These are phyloP conservation scores for Jackrogersella minutella DNA, from an alignment of 495 filamentous ascomycete species.

Conservation along the genomic window DNA sequence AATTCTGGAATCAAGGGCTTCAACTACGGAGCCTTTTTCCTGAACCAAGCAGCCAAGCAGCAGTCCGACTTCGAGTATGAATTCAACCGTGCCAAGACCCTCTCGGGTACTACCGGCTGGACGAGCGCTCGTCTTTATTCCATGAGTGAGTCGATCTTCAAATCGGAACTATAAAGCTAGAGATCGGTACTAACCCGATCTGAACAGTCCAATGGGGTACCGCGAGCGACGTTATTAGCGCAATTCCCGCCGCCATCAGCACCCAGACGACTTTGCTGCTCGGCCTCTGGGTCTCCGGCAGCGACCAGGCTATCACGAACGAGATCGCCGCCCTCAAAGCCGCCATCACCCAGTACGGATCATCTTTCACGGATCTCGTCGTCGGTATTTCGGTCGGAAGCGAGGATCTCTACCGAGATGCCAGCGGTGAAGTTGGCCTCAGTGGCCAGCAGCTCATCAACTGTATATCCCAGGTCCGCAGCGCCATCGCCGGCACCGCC, in stretches of 20 bases:
- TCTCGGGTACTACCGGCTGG: constrained; percentile 73
- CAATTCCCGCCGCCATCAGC: constrained; percentile 76
- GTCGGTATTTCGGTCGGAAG: constrained; percentile 83
- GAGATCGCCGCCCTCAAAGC: constrained; percentile 70
- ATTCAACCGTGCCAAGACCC: constrained; percentile 71
- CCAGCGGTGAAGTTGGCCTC: constrained; percentile 63
- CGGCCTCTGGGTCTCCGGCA: constrained; percentile 75
- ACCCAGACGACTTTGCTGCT: constrained; percentile 72
- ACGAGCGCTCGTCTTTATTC: constrained; percentile 64
- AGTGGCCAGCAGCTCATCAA: constrained; percentile 61
- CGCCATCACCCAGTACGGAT: constrained; percentile 67
- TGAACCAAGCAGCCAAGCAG: constrained; percentile 66
- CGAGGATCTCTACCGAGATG: constrained; percentile 83
- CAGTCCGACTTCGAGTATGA: constrained; percentile 69
- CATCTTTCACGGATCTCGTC: constrained; percentile 66
- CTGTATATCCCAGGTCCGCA: constrained; percentile 68
- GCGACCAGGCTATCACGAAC: constrained; percentile 62
- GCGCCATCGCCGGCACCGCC: constrained; percentile 62
- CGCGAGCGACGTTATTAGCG: constrained; percentile 62
- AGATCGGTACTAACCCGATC: constrained; percentile 5
- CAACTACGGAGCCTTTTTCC: constrained; percentile 73
- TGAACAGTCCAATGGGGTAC: constrained; percentile 55
- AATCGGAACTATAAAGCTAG: neutral
- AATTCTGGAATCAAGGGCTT: constrained; percentile 69
- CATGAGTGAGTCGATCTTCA: constrained; percentile 45